These are phyloP conservation scores for Chaetomidium leptoderma DNA, from an alignment of 495 filamentous ascomycete species.

Conservation along the genomic window DNA sequence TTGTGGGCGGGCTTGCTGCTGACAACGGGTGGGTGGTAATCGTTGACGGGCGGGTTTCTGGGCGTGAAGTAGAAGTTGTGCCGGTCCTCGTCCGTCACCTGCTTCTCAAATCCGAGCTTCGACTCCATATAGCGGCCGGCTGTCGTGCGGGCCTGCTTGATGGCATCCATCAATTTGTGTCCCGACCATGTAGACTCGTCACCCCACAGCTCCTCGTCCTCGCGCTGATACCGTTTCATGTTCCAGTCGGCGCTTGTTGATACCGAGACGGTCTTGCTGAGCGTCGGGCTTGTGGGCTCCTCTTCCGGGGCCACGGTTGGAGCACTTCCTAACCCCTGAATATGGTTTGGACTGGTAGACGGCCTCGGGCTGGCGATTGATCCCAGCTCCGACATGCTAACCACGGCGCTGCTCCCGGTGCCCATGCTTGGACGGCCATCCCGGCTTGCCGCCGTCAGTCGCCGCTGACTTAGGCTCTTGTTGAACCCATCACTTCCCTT, in stretches of 20 bases:
- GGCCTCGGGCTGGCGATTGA: conserved; percentile 25
- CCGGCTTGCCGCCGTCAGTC: conserved; percentile 44
- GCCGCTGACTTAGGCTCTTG: conserved; percentile 48
- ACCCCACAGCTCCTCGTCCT: conserved; percentile 83
- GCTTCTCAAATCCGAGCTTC: conserved; percentile 39
- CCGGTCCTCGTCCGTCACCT: conserved; percentile 42
- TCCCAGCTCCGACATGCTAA: conserved; percentile 25
- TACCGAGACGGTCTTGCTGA: conserved; percentile 32
- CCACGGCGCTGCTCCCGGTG: conserved; percentile 26
- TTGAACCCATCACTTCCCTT: conserved; percentile 39
- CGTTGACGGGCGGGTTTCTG: conserved; percentile 77
- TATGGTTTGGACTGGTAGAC: conserved; percentile 2
- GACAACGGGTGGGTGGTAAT: conserved; percentile 81
- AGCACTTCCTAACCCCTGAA: conserved; percentile 18
- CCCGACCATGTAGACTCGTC: conserved; percentile 37
- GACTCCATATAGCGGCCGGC: conserved; percentile 46
- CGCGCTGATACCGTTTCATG: conserved; percentile 69
- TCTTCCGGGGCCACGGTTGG: conserved; percentile 34
- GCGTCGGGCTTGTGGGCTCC: conserved; percentile 22
- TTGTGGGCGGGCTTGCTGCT: conserved; percentile 63
- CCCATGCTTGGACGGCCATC: conserved; percentile 35
- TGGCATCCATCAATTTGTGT: conserved; percentile 47
- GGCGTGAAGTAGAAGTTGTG: conserved; percentile 58
- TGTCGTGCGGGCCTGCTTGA: conserved; percentile 49
- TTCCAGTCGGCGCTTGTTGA: conserved; percentile 59